Evolutionary conservation across 441 rosid genomes (phyloP).

Genomic region (Aquilaria agallochum): DNA sequence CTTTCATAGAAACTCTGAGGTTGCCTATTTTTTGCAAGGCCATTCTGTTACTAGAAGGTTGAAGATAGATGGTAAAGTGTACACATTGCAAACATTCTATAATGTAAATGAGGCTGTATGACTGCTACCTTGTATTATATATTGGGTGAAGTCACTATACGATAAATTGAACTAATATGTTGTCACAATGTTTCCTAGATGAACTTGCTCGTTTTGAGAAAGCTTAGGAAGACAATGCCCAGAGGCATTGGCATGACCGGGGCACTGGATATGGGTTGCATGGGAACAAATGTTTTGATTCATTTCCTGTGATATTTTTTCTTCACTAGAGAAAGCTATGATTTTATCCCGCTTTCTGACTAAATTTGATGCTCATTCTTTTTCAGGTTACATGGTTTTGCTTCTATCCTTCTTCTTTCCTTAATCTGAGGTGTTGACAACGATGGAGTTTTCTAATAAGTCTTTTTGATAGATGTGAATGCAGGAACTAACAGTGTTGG

Average conservation of each 20-base stretch:
- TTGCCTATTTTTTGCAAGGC: constrained; percentile 43
- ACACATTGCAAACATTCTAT: constrained; percentile 66
- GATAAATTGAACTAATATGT: neutral
- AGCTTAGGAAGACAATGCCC: constrained; percentile 54
- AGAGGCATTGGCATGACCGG: constrained; percentile 27
- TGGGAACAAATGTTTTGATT: constrained; percentile 30
- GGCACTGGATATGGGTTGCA: constrained; percentile 17
- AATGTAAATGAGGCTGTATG: constrained; percentile 71
- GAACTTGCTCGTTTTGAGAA: constrained; percentile 66
- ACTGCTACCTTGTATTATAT: constrained; percentile 8
- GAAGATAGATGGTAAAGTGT: constrained; percentile 66
- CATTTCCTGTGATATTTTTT: constrained; percentile 1
- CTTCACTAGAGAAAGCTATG: neutral
- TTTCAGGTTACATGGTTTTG: neutral
- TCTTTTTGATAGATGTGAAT: neutral
- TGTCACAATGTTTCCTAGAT: constrained; percentile 33
- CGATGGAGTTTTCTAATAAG: neutral
- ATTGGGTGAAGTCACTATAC: constrained; percentile 4
- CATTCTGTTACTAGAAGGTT: constrained; percentile 80
- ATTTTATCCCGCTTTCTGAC: too few species aligned
- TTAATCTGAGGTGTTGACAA: neutral
- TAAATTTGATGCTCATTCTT: neutral
- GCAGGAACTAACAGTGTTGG: constrained; percentile 32
- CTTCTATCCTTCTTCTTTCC: neutral
- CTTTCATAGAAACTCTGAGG: constrained; percentile 1